Evolutionary conservation across 2,329 filamentous ascomycete genomes (phyloP).

Genomic region (Xylariaceae sp.): DNA sequence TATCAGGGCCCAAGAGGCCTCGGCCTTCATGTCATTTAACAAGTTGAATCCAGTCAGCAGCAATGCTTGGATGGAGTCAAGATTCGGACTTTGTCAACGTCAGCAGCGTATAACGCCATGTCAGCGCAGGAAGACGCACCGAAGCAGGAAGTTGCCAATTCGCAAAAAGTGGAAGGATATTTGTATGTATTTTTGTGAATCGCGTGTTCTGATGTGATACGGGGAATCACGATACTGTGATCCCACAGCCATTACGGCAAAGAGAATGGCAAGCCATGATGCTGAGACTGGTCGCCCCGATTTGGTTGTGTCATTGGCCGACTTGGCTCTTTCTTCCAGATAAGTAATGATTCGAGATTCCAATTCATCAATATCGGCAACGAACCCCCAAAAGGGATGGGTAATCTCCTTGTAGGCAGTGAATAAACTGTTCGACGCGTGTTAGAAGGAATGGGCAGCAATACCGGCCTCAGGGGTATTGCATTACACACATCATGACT

Average conservation of each 20-base stretch:
- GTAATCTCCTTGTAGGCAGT: constrained; percentile 64
- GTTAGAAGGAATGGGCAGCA: too few relatives aligned
- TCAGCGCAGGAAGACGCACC: constrained; percentile 34
- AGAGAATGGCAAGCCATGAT: constrained; percentile 63
- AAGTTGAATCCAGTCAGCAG: constrained; percentile 61
- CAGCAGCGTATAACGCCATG: not conserved
- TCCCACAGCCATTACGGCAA: constrained; percentile 61
- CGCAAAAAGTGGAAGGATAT: constrained; percentile 63
- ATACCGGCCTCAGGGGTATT: not conserved
- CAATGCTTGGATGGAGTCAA: constrained; percentile 63
- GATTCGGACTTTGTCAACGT: constrained; percentile 46
- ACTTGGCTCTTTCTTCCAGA: constrained; percentile 59
- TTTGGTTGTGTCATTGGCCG: constrained; percentile 43
- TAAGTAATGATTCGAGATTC: constrained; percentile 63
- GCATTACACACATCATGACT: constrained; percentile 57
- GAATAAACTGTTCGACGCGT: constrained; percentile 47
- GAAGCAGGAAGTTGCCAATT: constrained; percentile 59
- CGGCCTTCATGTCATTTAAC: constrained; percentile 66
- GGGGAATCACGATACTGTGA: constrained; percentile 64
- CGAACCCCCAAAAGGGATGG: constrained; percentile 65
- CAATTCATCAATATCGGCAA: constrained; percentile 62
- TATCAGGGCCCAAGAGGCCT: constrained; percentile 63
- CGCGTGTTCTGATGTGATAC: constrained; percentile 56
- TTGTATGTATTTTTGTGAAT: constrained; percentile 59
- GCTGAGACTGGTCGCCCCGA: constrained; percentile 53